Evolutionary conservation across 768 basidiomycete species (phyloP), one percentile per base, ranked within the genome.

Genomic region (Omphalotus guepiniiformis): DNA sequence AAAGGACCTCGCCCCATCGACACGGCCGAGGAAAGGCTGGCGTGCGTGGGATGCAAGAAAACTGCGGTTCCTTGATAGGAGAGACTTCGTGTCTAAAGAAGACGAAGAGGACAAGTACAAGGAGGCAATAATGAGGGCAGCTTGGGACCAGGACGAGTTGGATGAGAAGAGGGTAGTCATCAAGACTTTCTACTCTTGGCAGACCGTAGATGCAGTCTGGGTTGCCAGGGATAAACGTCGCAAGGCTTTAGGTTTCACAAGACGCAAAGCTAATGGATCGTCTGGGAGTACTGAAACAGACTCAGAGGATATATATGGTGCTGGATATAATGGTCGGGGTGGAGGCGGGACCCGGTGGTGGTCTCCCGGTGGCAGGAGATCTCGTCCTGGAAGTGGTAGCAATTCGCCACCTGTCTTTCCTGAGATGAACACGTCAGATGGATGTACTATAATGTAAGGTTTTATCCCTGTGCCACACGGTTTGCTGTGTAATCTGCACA

Each of bases 151-250:
- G 66, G 85, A 90, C 62, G 91, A 93, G 62, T 89, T 88, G 58
- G 89, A 92, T 53, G 73, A 76, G 56, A 64, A 57, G 58, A 70
- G 83, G 21, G 82, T 92, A 21, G 83, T 88, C 42, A 59, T 93
- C 54, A 91, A 91, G 76, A 82, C 85, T 21, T 93, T 91, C 63
- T 85, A 87, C 63, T 81, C 84, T 40, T 90, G 87, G 86, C 86
- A 91, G 71, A 85, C 78, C 8, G 88, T 93, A 29, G 90, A 92
- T 59, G 79, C 82, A 0, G 88, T 91, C 39, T 73, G 74, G 49
- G 68, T 73, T 27, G 76, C 73, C 44, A 72, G 85, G 58, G 84
- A 83, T 72, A 85, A 80, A 69, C 71, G 79, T 53, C 74, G 79
- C 49, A 87, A 80, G 63, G 55, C 71, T 35, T 27, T 46, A 9